Evolutionary conservation across 2,329 filamentous ascomycete species (phyloP), one percentile per base, ranked within the genome.

Genomic region (Pseudocercospora macadamiae): DNA sequence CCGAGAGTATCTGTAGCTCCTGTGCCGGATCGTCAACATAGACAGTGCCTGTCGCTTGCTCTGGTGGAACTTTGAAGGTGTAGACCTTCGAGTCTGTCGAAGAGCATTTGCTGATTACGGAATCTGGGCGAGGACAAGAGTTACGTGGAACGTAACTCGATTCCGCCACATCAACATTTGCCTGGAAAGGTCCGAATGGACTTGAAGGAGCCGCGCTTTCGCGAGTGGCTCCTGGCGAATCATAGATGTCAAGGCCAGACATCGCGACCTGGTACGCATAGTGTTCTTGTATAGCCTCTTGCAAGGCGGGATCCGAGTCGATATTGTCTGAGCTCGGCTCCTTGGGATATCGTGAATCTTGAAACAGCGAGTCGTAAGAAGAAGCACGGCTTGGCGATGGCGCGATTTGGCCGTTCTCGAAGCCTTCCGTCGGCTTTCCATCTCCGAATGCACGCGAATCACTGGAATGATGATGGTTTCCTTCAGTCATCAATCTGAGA

Each of bases 211-310:
- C 25, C 32, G n/a, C 47, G 12, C 4, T 10, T 10, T 23, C 34
- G 16, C 25, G 28, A 42, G 32, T 14, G 5, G n/a, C 16, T 42
- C 32, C 51, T 12, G 26, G 26, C 3, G 32, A 49, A 12, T 57
- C 53, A 14, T 23, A 12, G 16, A 60, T 25, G 16, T 60, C 57
- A 3, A 60, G 45, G 16, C 57, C 62, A 12, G 54, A 56, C 42
- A 66, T 56, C 4, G 62, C 59, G 16, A 51, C 52, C 37, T 66
- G 62, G 30, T 64, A 62, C 14, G 54, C 59, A 57, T 63, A 63
- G 51, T 63, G 53, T 26, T 61, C 55, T 19, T 59, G 52, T 7
- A 64, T 55, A 6, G 54, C 62, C 30, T 62, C 51, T 23, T 64
- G 44, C 47, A 65, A n/a, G n/a, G n/a, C n/a, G n/a, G n/a, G 49